Evolutionary conservation across 2,329 filamentous ascomycete genomes (phyloP), one percentile per base, ranked within the genome.

Genomic region (Paracoccidioides lutzii): DNA sequence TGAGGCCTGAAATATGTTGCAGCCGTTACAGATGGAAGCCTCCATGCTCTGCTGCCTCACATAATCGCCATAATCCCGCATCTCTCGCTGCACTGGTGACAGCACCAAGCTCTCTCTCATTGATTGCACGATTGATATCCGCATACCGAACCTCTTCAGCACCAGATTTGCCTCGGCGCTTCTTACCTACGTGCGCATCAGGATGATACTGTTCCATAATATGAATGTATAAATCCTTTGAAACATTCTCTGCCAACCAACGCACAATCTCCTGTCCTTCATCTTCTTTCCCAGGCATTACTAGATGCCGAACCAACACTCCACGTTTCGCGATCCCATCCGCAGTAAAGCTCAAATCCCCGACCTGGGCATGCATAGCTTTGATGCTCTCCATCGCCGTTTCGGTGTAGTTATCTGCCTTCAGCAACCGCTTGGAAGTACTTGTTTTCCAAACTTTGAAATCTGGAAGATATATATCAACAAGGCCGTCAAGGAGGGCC

Each of bases 121-220:
- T 80, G 3, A 88, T 78, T 12, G 81, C 74, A n/a, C 87, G 81
- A 66, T 93, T 91, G 65, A 93, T 88, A 43, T 93, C 87, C 15
- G 78, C 76, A 69, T 91, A 93, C 37, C 86, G 75, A 3, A 85
- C 76, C 57, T 79, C 71, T 3, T 75, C 71, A 4, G 48, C 33
- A 65, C 57, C 63, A 65, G 61, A 52, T 62, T 59, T 14, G 61
- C 66, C 10, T 57, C 63, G 56, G 75, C 73, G 81, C 54, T 75
- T 73, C 72, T 89, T 91, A 3, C 88, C 88, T 0, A 94, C 88
- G 67, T 94, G 83, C 0, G 87, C 88, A 60, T 86, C 81, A 0
- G 88, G 88, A 59, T 82, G 83, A 65, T 93, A 93, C 70, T 94
- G 88, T 70, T 94, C 88, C 88, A 93, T 93, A 61, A 94, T 84